Evolutionary conservation across 768 basidiomycete genomes (phyloP).

Genomic region (Chalciporus pseudorubinellus): DNA sequence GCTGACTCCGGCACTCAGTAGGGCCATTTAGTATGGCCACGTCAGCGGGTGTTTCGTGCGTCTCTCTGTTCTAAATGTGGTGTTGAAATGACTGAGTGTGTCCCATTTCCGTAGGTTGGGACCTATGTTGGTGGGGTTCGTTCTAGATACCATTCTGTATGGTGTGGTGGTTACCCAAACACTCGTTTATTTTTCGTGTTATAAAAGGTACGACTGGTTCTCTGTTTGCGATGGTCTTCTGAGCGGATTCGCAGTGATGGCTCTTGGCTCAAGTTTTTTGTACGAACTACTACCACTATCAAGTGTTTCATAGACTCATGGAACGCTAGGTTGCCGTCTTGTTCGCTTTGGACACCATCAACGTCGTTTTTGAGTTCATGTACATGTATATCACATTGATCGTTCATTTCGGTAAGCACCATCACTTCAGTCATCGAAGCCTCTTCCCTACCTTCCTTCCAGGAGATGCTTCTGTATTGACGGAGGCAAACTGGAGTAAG

Average conservation of each 20-base stretch:
- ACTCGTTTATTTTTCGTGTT: conserved; percentile 30
- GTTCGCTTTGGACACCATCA: conserved; percentile 23
- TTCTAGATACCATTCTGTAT: conserved; percentile 35
- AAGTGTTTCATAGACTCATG: not conserved
- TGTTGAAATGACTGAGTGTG: not conserved
- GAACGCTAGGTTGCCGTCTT: conserved; percentile 18
- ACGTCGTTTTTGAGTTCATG: conserved; percentile 23
- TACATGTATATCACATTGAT: conserved; percentile 28
- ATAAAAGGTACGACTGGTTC: conserved; percentile 20
- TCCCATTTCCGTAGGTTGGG: conserved; percentile 27
- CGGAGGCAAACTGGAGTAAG: conserved; percentile 25
- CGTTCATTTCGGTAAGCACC: conserved; percentile 22
- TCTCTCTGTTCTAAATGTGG: not conserved
- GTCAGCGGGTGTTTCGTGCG: conserved; percentile 24
- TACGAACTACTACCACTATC: conserved; percentile 1
- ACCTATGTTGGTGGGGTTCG: conserved; percentile 35
- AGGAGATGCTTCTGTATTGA: conserved; percentile 17
- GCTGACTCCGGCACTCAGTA: conserved; percentile 1
- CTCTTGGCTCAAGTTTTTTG: conserved; percentile 24
- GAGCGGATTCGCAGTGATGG: conserved; percentile 12
- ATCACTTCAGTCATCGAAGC: not conserved
- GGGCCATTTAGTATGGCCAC: conserved; percentile 16
- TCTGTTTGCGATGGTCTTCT: too few relatives aligned
- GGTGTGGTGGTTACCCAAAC: conserved; percentile 36
- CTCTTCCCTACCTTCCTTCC: not conserved